Base-by-base conservation (phyloP, 768 basidiomycete species). In the Daedalea quercina region DNA sequence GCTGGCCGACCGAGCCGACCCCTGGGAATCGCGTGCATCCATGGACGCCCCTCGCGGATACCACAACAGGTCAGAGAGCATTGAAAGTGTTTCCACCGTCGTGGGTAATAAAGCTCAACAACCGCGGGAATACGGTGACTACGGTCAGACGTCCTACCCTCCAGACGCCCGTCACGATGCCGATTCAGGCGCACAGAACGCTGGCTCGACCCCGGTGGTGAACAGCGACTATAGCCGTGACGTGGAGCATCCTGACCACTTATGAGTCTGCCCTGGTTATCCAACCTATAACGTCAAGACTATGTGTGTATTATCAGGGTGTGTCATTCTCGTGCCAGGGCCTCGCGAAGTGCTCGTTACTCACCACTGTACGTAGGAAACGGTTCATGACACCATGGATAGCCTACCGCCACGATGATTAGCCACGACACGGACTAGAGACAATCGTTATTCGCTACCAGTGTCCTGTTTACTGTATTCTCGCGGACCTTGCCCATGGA, bases 11-110 rank as follows among this genome's bases (percentile, higher is more conserved):
- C 82, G 85, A 50, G 73, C 70, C 56, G 83, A 85, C 61, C 77
- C 83, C n/a, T 90, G 86, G 84, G 81, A 87, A 52, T 71, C 79
- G 24, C 75, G 84, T 51, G 70, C 72, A 44, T 82, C 84, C 26
- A 63, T 67, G 46, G 65, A 75, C 54, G 53, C 63, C n/a, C 45
- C 57, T 51, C 55, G 52, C 47, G 66, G 57, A 13, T 69, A 66
- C 48, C 84, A 89, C 57, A 51, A 73, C 47, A 75, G 80, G 54
- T 70, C 79, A 47, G 73, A 74, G 51, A 88, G 86, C 62, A 68
- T 67, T 24, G 70, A 71, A 4, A 80, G 80, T 54, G 75, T 76
- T 46, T 76, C 80, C 22, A 83, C 84, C 47, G 72, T 85, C 37
- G 62, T 80, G 53, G 73, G 69, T 41, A 70, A 76, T 54, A 78